Evolutionary conservation across 352 stramenopile genomes (phyloP), one percentile per base, ranked within the genome.

Genomic region (Aphanomyces astaci): DNA sequence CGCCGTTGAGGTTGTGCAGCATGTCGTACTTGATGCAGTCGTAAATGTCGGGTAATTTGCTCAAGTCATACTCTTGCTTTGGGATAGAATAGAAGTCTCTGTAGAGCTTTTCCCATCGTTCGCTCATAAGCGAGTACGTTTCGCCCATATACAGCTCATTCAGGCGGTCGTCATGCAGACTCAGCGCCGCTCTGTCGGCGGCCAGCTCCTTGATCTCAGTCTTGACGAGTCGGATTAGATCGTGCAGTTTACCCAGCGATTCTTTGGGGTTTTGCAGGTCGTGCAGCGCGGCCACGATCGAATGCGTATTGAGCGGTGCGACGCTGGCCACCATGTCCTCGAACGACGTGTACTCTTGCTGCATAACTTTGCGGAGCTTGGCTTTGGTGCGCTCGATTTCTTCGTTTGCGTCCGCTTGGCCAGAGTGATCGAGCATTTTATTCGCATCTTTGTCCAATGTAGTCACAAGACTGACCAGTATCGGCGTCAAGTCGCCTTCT

Each of bases 381-480:
- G 80, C 78, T 57, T 95, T 93, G 13, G 77, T 92, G 22, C 70
- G 75, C 63, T 90, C 74, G 59, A 95, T 93, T 56, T 95, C 83
- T 64, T 95, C 83, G 57, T 97, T 98, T 11, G 98, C 96, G 71
- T 99, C 96, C 55, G 97, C 97, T 82, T 99, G 97, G 0, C 95
- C 96, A 5, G 90, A 98, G 60, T 98, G 96, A 75, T 99, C 98
- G 17, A 99, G 88, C 96, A 99, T 99, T 70, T 98, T 96, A 74
- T 95, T 93, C 11, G 86, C 86, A 70, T 94, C 86, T 85, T 88
- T 91, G 39, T 80, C 85, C 0, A 95, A 64, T 17, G 84, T 94
- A 22, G 84, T 94, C 36, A 96, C 88, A n/a, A 97, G 84, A 51
- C 89, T 97, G n/a, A 98, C 96, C 13, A 99, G 80, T 72, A 99